Conservation (phyloP, 2,329 filamentous ascomycete genomes). For the Pleurostoma richardsiae region DNA sequence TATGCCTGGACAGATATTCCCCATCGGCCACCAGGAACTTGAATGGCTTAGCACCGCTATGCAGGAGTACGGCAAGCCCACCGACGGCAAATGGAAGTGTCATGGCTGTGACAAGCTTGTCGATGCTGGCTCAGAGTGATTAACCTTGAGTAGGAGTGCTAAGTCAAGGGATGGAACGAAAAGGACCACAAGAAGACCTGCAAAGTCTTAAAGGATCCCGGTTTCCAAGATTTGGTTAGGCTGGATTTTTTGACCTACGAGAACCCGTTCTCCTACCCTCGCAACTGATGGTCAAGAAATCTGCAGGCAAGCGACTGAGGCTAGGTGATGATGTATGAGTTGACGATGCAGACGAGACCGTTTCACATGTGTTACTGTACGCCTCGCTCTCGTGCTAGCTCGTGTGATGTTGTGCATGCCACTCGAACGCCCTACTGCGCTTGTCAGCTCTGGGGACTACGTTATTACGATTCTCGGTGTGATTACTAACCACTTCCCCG, state of each 20-base stretch:
- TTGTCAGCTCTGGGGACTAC: background rate
- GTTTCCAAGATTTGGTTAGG: slow-evolving; percentile 10
- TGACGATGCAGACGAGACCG: background rate
- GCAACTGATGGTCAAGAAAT: background rate
- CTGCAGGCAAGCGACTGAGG: background rate
- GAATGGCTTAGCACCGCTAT: background rate
- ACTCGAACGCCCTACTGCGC: background rate
- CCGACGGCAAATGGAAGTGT: slow-evolving; percentile 1
- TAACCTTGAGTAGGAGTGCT: slow-evolving; percentile 10
- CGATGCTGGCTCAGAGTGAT: background rate
- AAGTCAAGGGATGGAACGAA: slow-evolving; percentile 13
- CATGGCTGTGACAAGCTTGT: slow-evolving; percentile 1
- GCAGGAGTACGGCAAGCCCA: background rate
- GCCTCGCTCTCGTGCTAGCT: no score
- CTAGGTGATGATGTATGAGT: background rate
- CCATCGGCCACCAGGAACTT: background rate
- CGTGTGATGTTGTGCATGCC: no score
- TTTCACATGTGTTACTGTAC: background rate
- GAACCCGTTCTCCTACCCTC: background rate
- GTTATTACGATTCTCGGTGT: background rate
- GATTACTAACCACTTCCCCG: background rate
- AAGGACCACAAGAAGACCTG: slow-evolving; percentile 15
- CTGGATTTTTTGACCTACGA: slow-evolving; percentile 10
- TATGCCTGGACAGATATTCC: slow-evolving; percentile 1
- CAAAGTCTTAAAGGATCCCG: slow-evolving; percentile 11